A percentile compares a stretch with the other conserved stretches of the same genome.
phyloP scores from a whole-genome alignment of 2,329 filamentous ascomycete species.

The Aspergillus sclerotialis region DNA sequence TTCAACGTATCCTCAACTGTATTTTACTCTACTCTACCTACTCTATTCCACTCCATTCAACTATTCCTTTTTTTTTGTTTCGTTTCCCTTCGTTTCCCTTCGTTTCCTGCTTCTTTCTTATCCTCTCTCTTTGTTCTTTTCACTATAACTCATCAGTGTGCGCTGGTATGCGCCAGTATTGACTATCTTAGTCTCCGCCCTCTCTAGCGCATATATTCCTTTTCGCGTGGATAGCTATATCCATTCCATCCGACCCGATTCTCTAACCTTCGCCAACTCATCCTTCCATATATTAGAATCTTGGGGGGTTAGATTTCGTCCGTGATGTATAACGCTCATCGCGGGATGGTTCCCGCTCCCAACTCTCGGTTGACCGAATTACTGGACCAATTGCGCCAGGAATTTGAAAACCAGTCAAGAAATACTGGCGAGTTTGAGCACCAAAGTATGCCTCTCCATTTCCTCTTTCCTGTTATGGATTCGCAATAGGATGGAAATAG shows the following conservation, averaged over 20 bases:
- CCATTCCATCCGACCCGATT: conserved; percentile 1
- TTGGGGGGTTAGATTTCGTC: no score
- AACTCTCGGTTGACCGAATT: conserved; percentile 78
- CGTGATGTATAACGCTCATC: conserved; percentile 80
- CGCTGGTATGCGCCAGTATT: conserved; percentile 18
- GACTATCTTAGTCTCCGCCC: conserved; percentile 10
- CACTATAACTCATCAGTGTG: conserved; percentile 10
- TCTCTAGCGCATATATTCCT: conserved; percentile 5
- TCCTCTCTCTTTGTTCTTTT: conserved; percentile 2
- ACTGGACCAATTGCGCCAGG: conserved; percentile 79
- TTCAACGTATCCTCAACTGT: background rate
- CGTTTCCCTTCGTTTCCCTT: conserved; percentile 2
- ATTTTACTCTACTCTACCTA: no score
- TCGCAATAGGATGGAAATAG: no score
- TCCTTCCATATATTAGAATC: no score
- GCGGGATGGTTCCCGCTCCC: conserved; percentile 67
- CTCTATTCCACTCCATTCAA: conserved; percentile 1
- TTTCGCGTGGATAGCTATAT: conserved; percentile 4
- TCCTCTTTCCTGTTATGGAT: conserved; percentile 2
- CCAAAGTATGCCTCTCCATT: conserved; percentile 63
- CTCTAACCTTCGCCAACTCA: no score
- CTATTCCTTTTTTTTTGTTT: background rate
- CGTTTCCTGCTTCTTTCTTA: conserved; percentile 1
- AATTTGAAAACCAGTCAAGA: conserved; percentile 80
- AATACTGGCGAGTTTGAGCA: conserved; percentile 84